Conservation (phyloP, 176 grass and related monocot genomes). For the Chloris gayana region DNA sequence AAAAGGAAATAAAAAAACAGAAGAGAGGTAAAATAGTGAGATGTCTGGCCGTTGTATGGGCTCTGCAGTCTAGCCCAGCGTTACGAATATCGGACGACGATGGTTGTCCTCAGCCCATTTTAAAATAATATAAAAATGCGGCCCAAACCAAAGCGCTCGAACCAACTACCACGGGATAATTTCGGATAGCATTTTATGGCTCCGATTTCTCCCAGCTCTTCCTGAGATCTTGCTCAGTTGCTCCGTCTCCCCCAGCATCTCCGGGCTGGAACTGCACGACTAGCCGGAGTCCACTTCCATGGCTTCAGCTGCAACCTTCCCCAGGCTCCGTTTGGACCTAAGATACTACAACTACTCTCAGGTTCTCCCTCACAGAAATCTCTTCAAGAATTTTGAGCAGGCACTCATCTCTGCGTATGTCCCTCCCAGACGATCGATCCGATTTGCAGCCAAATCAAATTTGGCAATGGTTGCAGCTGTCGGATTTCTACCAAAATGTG, state of each 20-base stretch:
- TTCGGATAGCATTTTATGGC: constrained; percentile 44
- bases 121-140: neutral
- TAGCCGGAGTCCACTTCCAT: constrained; percentile 25
- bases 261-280: neutral
- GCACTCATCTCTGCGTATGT: neutral
- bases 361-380: neutral
- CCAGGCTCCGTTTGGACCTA: constrained; percentile 27
- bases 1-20: no score
- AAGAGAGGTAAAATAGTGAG: no score
- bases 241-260: constrained; percentile 5
- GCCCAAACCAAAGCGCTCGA: neutral
- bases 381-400: neutral
- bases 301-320: constrained; percentile 41
- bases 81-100: neutral
- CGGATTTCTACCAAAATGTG: constrained; percentile 15
- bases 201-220: constrained; percentile 17
- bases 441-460: constrained; percentile 2
- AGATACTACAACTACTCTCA: constrained; percentile 25
- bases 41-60: neutral
- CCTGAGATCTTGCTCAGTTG: neutral
- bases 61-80: neutral
- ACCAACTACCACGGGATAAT: constrained; percentile 16
- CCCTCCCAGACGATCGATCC: constrained; percentile 12
- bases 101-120: neutral
- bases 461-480: constrained; percentile 15